Evolutionary conservation across 2,329 filamentous ascomycete genomes (phyloP).

Genomic region (Bipolaris bicolor): DNA sequence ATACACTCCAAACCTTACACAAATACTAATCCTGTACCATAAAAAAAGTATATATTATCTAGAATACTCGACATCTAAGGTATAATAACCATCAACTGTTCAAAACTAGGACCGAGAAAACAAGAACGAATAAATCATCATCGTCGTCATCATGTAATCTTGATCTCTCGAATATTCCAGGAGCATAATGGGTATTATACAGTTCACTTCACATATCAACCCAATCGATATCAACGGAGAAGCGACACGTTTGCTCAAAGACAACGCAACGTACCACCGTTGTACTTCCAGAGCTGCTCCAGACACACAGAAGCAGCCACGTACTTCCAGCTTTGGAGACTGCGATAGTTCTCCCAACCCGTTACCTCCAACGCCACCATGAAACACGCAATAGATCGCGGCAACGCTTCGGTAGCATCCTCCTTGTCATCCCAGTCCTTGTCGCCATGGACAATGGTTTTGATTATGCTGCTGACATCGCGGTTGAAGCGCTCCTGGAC

Average conservation of each 20-base stretch:
- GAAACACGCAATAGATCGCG: slow-evolving; percentile 59
- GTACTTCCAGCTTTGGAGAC: slow-evolving; percentile 60
- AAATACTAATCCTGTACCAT: no score
- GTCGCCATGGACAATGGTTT: slow-evolving; percentile 53
- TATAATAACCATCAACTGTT: no score
- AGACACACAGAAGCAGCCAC: slow-evolving; percentile 59
- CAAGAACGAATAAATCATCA: no score
- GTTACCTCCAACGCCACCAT: slow-evolving; percentile 49
- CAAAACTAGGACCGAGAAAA: no score
- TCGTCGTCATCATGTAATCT: no score
- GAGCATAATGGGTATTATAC: no score
- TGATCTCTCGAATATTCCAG: no score
- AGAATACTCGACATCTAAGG: no score
- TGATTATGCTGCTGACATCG: slow-evolving; percentile 52
- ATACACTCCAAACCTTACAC: no score
- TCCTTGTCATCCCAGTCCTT: slow-evolving; percentile 32
- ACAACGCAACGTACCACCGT: slow-evolving; percentile 15
- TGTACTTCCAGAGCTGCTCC: slow-evolving; percentile 54
- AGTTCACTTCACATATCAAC: no score
- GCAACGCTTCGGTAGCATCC: slow-evolving; percentile 50
- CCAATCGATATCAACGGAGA: no score
- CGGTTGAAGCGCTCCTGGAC: slow-evolving; percentile 51
- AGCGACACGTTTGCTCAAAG: slow-evolving; percentile 15
- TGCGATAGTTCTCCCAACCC: slow-evolving; percentile 34
- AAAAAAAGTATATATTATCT: no score